Evolutionary conservation across 208 protist genomes (phyloP).

Genomic region (Leishmania guyanensis): DNA sequence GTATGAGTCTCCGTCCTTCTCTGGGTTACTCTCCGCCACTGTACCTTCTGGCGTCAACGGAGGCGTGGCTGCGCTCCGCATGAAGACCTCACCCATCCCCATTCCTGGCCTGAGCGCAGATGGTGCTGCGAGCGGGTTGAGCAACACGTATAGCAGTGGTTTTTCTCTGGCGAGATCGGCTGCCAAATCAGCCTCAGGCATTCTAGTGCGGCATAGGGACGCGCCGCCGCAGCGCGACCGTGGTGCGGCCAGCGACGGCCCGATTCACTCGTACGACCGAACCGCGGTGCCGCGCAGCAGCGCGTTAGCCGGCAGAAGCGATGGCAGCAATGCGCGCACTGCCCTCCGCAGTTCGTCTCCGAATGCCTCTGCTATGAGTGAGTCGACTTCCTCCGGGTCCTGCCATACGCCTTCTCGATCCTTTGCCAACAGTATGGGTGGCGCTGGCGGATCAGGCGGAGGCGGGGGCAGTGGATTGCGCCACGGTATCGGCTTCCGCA

Average conservation of each 20-base stretch:
- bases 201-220: slow-evolving; percentile 22
- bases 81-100: neutral
- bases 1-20: neutral
- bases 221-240: neutral
- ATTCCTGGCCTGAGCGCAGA: neutral
- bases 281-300: slow-evolving; percentile 23
- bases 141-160: neutral
- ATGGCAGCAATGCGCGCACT: neutral
- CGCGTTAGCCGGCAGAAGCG: slow-evolving; percentile 8
- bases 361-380: neutral
- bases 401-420: slow-evolving; percentile 21
- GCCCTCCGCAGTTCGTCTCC: slow-evolving; percentile 19
- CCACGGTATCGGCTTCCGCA: slow-evolving; percentile 43
- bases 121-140: neutral
- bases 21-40: neutral
- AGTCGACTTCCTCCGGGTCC: neutral
- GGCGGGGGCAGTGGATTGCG: slow-evolving; percentile 32
- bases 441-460: slow-evolving; percentile 7
- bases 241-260: neutral
- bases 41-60: slow-evolving; percentile 7
- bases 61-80: slow-evolving; percentile 2
- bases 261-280: slow-evolving; percentile 27
- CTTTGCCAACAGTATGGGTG: neutral
- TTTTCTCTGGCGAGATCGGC: slow-evolving; percentile 1
- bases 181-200: slow-evolving; percentile 10